phyloP scores from a whole-genome alignment of 352 stramenopile species.

The Globisporangium splendens region DNA sequence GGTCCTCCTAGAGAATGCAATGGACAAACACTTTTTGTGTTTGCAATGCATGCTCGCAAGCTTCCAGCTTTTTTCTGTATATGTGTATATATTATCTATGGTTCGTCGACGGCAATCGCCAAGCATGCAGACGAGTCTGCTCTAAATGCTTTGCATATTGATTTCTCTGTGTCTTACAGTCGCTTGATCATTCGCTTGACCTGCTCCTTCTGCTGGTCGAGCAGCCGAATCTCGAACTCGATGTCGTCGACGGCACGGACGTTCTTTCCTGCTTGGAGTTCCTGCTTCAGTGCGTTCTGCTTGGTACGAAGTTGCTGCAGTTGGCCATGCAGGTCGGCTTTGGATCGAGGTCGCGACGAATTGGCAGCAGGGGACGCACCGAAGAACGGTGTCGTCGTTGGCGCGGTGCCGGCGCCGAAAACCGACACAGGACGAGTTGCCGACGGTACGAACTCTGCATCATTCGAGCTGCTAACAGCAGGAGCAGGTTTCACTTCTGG shows the following conservation, averaged over 20 bases:
- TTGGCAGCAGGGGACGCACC: slow-evolving; percentile 15
- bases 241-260: slow-evolving; percentile 28
- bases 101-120: not conserved
- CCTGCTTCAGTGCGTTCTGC: slow-evolving; percentile 27
- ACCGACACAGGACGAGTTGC: slow-evolving; percentile 16
- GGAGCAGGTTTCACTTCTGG: not conserved
- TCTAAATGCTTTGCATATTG: not conserved
- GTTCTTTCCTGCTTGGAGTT: slow-evolving; percentile 12
- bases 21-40: too few species aligned
- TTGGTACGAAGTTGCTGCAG: slow-evolving; percentile 30
- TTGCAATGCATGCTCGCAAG: too few species aligned
- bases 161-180: slow-evolving; percentile 17
- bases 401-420: slow-evolving; percentile 12
- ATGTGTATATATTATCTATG: not conserved
- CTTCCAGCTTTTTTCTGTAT: not conserved
- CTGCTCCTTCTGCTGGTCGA: slow-evolving; percentile 55
- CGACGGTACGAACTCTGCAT: not conserved
- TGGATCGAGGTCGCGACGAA: slow-evolving; percentile 23
- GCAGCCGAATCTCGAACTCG: slow-evolving; percentile 44
- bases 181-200: slow-evolving; percentile 44
- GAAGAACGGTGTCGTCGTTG: slow-evolving; percentile 35
- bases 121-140: too few species aligned
- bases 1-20: too few species aligned
- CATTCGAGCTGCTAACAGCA: not conserved
- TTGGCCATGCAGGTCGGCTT: slow-evolving; percentile 39